Evolutionary conservation across 192 early-diverging fungal species (phyloP).

Genomic region (Funneliformis geosporum): DNA sequence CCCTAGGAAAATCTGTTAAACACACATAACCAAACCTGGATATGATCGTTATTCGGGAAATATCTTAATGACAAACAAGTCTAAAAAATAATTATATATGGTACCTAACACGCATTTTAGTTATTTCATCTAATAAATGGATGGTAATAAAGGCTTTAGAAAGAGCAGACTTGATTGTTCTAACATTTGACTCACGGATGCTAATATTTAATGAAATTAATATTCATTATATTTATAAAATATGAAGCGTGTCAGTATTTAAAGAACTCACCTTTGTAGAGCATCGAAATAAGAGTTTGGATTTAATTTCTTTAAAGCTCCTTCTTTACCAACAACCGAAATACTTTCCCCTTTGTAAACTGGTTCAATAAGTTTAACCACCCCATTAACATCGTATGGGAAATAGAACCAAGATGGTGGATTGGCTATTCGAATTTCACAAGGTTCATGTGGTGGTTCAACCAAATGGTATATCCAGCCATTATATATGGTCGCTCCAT

Average conservation of each 20-base stretch:
- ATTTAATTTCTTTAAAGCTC: neutral
- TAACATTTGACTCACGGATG: conserved; percentile 13
- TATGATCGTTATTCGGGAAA: neutral
- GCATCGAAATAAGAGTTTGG: conserved; percentile 5
- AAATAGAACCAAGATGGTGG: neutral
- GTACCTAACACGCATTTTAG: conserved; percentile 38
- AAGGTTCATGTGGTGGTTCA: neutral
- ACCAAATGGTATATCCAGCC: conserved; percentile 28
- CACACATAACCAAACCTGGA: conserved; percentile 45
- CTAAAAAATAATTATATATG: neutral
- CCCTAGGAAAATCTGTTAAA: conserved; percentile 39
- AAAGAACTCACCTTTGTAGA: neutral
- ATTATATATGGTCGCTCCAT: neutral
- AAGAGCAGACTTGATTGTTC: conserved; percentile 26
- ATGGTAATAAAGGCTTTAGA: conserved; percentile 35
- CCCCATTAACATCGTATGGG: neutral
- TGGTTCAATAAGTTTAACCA: neutral
- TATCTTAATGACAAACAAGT: too few relatives aligned
- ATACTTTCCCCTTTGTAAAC: neutral
- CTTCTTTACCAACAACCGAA: too few relatives aligned
- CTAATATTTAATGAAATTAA: neutral
- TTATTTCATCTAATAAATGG: conserved; percentile 42
- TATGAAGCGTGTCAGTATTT: neutral
- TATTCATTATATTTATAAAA: neutral
- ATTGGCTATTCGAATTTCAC: neutral